Evolutionary conservation across 169 alveolate genomes (phyloP).

Genomic region (Plasmodium adleri): DNA sequence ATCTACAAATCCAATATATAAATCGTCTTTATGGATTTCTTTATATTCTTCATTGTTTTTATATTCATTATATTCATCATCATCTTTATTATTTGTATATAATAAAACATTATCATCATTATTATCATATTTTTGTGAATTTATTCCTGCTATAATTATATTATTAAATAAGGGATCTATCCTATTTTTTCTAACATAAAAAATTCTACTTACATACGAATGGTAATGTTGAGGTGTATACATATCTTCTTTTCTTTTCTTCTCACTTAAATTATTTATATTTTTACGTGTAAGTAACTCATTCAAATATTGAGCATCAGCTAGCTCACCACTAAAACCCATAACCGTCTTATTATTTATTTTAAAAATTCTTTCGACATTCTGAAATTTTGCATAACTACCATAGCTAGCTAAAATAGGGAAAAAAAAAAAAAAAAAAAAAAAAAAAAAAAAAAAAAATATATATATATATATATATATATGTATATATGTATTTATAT

Average conservation of each 20-base stretch:
- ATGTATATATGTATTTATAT: neutral
- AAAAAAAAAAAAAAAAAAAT: constrained; percentile 5
- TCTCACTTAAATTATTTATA: constrained; percentile 43
- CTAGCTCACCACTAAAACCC: constrained; percentile 73
- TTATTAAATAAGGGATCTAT: constrained; percentile 78
- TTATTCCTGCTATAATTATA: constrained; percentile 78
- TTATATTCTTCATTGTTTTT: constrained; percentile 42
- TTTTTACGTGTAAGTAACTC: constrained; percentile 54
- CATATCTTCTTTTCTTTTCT: constrained; percentile 46
- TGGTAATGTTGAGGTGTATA: constrained; percentile 43
- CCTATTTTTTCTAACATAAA: constrained; percentile 77
- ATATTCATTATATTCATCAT: constrained; percentile 29
- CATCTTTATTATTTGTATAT: constrained; percentile 11
- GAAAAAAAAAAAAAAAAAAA: neutral
- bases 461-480: neutral
- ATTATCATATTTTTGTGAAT: constrained; percentile 79
- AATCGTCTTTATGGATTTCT: constrained; percentile 56
- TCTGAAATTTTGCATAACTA: constrained; percentile 73
- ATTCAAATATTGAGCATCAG: constrained; percentile 71
- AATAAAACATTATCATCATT: constrained; percentile 53
- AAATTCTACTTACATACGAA: constrained; percentile 51
- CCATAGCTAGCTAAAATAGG: constrained; percentile 59
- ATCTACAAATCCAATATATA: constrained; percentile 78
- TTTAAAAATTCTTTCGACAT: constrained; percentile 68
- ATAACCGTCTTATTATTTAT: constrained; percentile 76